Evolutionary conservation across 2,329 filamentous ascomycete species (phyloP), one percentile per base, ranked within the genome.

Genomic region (Alternaria sp.): DNA sequence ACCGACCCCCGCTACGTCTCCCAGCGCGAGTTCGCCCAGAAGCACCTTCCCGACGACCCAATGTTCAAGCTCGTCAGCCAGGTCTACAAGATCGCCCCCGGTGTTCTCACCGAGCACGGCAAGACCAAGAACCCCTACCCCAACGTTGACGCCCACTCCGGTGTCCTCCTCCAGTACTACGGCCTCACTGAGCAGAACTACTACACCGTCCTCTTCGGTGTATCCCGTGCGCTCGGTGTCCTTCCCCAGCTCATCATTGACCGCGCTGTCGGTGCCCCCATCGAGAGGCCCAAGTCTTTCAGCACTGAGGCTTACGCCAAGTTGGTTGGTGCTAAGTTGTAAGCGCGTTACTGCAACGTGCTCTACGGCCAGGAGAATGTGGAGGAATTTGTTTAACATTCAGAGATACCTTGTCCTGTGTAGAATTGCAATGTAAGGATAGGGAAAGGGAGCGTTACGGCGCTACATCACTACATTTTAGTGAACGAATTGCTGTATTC

Each of bases 81-180:
- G 87, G 96, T 99, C 76, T 99, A 98, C 92, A 99, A 99, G 93
- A 98, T 99, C 78, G 96, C 96, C 70, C 96, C 96, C 71, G 92
- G 91, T 79, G 96, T 99, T 77, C 88, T 99, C 82, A 99, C 96
- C 73, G 93, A 99, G 90, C 96, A 99, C 87, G 96, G 96, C 86
- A 99, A 99, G 93, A 98, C 95, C 88, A 98, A 98, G 92, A 97
- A 98, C 92, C 95, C 95, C 73, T 98, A 88, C 89, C 96, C 96
- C 84, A 98, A 98, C 87, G 94, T 98, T 79, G 95, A 98, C 80
- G 94, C 95, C 79, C 96, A 98, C 91, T 97, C 94, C 30, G 96
- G 96, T 88, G 96, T 99, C 73, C 93, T 99, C 72, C 93, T 99
- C 76, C 96, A 99, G 88, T 96, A 99, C 91, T 99, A 99, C 86